Evolutionary conservation across 78 protist genomes (phyloP).

Genomic region (Dictyostelium intermedium): DNA sequence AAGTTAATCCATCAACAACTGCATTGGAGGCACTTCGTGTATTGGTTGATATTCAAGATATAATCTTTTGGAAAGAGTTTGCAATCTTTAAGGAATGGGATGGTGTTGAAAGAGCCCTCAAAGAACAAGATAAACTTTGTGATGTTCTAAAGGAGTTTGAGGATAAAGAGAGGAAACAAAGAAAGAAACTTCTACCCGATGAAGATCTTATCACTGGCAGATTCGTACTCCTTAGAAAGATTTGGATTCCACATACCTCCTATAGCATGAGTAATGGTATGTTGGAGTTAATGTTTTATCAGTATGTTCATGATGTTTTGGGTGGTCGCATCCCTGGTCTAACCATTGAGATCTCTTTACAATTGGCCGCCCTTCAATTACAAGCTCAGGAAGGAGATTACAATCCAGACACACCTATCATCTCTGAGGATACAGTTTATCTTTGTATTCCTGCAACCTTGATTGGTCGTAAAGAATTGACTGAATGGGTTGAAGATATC

Average conservation of each 20-base stretch:
- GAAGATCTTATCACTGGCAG: not conserved
- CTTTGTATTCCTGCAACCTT: slow-evolving; percentile 45
- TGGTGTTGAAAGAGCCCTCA: slow-evolving; percentile 40
- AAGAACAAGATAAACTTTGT: slow-evolving; percentile 53
- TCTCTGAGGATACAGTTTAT: slow-evolving; percentile 55
- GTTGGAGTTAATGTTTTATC: slow-evolving; percentile 67
- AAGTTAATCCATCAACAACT: slow-evolving; percentile 57
- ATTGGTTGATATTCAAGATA: slow-evolving; percentile 25
- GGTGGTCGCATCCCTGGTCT: slow-evolving; percentile 55
- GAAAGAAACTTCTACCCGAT: not conserved
- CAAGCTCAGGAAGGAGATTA: slow-evolving; percentile 76
- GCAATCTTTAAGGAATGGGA: slow-evolving; percentile 69
- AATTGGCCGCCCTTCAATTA: slow-evolving; percentile 49
- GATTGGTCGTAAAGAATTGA: not conserved
- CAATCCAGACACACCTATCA: slow-evolving; percentile 40
- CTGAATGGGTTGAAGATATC: slow-evolving; percentile 43
- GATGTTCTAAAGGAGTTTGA: slow-evolving; percentile 31
- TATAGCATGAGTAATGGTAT: slow-evolving; percentile 48
- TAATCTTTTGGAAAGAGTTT: slow-evolving; percentile 50
- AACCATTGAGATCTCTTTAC: slow-evolving; percentile 4
- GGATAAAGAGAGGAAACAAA: slow-evolving; percentile 30
- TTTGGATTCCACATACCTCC: slow-evolving; percentile 68
- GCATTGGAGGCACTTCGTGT: slow-evolving; percentile 52
- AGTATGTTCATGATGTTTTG: slow-evolving; percentile 61
- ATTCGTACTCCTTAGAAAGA: slow-evolving; percentile 42